These are phyloP conservation scores for Leccinellum luteum DNA, from an alignment of 768 basidiomycete species.

Conservation along the genomic window DNA sequence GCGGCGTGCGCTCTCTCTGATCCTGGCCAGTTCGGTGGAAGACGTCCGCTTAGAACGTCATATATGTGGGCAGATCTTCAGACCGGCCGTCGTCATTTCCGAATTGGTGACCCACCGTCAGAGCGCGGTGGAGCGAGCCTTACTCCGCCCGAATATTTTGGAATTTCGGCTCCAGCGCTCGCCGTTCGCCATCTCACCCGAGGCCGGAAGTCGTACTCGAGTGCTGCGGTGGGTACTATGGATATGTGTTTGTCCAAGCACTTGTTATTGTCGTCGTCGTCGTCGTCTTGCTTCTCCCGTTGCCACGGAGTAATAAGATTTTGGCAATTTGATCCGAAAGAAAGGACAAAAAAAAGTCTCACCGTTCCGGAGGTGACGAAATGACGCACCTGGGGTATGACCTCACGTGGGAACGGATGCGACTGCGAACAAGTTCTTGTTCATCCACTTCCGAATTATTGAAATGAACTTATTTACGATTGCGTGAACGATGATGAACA, in stretches of 20 bases:
- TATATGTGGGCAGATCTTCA: not conserved
- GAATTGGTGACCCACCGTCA: not conserved
- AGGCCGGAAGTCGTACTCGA: not conserved
- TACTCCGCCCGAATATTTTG: not conserved
- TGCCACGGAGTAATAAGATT: slow-evolving; percentile 27
- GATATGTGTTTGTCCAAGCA: not conserved
- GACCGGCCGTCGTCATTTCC: not conserved
- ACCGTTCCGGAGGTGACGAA: not conserved
- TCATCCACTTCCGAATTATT: not conserved
- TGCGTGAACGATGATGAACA: not conserved
- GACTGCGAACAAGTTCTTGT: not conserved
- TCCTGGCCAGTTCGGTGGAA: not conserved
- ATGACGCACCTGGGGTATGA: slow-evolving; percentile 34
- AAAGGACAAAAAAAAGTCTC: not conserved
- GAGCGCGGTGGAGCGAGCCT: not conserved
- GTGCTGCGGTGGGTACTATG: not conserved
- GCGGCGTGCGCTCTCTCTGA: not conserved
- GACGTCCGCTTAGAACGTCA: not conserved
- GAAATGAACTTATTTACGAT: not conserved
- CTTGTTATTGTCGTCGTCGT: not conserved
- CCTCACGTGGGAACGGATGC: not conserved
- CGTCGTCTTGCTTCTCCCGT: not conserved
- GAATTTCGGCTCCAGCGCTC: not conserved
- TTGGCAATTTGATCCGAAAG: slow-evolving; percentile 25
- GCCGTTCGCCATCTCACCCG: not conserved